These are phyloP conservation scores for Fusarium pseudonygamai DNA, from an alignment of 2,329 filamentous ascomycete species.

Conservation along the genomic window DNA sequence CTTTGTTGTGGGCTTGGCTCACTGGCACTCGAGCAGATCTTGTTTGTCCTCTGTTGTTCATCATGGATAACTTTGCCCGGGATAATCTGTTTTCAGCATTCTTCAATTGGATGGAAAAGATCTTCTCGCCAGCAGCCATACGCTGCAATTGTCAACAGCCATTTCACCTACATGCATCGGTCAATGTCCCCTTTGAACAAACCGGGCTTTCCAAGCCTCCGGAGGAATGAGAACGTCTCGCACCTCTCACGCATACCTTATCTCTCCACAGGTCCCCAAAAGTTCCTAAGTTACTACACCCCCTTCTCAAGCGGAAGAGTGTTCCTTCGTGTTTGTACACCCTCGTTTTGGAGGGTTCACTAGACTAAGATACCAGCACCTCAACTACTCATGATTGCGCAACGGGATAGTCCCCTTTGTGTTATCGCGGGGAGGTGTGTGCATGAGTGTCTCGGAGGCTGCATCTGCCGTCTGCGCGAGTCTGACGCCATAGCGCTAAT, in stretches of 20 bases:
- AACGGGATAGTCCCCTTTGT: too few species aligned
- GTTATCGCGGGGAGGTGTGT: neutral
- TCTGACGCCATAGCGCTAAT: rapidly evolving
- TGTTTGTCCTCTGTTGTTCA: rapidly evolving
- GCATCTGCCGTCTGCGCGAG: rapidly evolving
- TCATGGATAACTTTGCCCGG: rapidly evolving
- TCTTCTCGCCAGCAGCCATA: too few species aligned
- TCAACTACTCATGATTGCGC: too few species aligned
- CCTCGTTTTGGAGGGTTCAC: rapidly evolving
- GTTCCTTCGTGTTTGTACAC: too few species aligned
- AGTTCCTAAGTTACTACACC: neutral
- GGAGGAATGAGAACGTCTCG: rapidly evolving
- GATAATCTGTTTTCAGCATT: rapidly evolving
- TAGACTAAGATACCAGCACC: neutral
- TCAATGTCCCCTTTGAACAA: too few species aligned
- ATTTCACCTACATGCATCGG: neutral
- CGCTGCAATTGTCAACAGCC: rapidly evolving
- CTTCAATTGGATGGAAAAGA: neutral
- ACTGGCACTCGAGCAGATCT: too few species aligned
- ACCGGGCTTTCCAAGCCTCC: rapidly evolving
- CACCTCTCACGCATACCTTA: rapidly evolving
- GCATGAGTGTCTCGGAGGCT: neutral
- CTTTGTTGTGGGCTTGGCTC: rapidly evolving
- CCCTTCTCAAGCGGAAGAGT: neutral
- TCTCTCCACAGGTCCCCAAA: neutral